Conservation (phyloP, 106 monocot species). For the Amphibolis antarctica region DNA sequence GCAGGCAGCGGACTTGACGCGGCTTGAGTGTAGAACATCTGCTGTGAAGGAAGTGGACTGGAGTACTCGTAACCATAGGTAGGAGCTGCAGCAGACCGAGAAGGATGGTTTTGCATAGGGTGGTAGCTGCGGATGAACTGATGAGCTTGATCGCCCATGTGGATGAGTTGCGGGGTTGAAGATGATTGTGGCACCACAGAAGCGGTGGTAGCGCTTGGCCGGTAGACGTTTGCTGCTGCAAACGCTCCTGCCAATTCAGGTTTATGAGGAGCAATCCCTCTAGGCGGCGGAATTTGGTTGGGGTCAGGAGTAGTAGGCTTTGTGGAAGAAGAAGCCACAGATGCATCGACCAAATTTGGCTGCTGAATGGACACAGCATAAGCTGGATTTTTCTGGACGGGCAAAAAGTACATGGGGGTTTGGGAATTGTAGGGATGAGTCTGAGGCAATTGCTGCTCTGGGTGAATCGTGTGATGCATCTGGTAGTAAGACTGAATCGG, state of each 20-base stretch:
- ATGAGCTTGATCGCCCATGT: slow-evolving; percentile 9
- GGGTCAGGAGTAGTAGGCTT: slow-evolving; percentile 17
- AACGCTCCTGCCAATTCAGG: slow-evolving; percentile 12
- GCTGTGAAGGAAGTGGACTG: slow-evolving; percentile 12
- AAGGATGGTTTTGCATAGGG: slow-evolving; percentile 40
- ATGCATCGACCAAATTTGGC: slow-evolving; percentile 12
- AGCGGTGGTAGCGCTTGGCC: slow-evolving; percentile 18
- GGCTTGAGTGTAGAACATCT: slow-evolving; percentile 42
- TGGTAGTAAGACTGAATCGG: slow-evolving; percentile 19
- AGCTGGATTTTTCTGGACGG: slow-evolving; percentile 26
- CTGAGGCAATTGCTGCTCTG: slow-evolving; percentile 13
- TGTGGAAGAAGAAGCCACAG: background rate
- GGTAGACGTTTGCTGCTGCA: slow-evolving; percentile 27
- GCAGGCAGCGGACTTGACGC: slow-evolving; percentile 22
- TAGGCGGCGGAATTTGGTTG: slow-evolving; percentile 3
- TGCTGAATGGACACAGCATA: slow-evolving; percentile 17
- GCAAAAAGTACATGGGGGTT: slow-evolving; percentile 53
- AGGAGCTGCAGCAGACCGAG: slow-evolving; percentile 18
- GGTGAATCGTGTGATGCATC: slow-evolving; percentile 8
- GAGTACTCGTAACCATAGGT: slow-evolving; percentile 40
- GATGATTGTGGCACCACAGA: slow-evolving; percentile 9
- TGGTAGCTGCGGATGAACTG: slow-evolving; percentile 44
- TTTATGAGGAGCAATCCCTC: slow-evolving; percentile 8
- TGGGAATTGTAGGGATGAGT: slow-evolving; percentile 16
- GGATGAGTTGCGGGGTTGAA: slow-evolving; percentile 12